A percentile compares a stretch with the other conserved stretches of the same genome.
Conservation (phyloP, 352 stramenopile genomes). For the Globisporangium polare region DNA sequence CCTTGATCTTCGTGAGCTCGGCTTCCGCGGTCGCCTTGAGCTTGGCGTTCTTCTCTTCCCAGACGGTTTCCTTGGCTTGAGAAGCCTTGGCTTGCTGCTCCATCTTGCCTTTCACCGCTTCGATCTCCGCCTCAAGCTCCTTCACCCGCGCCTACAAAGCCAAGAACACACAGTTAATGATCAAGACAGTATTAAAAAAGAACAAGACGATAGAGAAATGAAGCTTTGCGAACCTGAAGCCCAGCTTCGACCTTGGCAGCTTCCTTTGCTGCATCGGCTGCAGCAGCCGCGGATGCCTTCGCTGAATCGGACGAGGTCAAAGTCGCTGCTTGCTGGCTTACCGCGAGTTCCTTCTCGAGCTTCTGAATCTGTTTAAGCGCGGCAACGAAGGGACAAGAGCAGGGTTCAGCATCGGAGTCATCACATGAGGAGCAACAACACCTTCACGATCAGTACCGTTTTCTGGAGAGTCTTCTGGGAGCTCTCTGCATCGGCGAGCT, state of each 20-base stretch:
- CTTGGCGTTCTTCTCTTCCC: slow-evolving; percentile 69
- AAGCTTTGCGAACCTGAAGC: slow-evolving; percentile 23
- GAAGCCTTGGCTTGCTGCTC: slow-evolving; percentile 49
- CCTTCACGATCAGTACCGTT: slow-evolving; percentile 29
- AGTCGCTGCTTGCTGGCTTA: slow-evolving; percentile 21
- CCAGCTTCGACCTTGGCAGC: slow-evolving; percentile 30
- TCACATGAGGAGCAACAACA: not conserved
- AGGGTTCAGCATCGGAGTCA: not conserved
- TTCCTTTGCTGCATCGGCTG: slow-evolving; percentile 15
- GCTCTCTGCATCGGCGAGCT: slow-evolving; percentile 36
- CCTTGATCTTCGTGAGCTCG: slow-evolving; percentile 82
- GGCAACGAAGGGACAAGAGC: not conserved
- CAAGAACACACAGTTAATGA: not conserved
- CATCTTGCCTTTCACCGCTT: slow-evolving; percentile 34
- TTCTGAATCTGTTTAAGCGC: slow-evolving; percentile 38
- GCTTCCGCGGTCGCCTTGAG: slow-evolving; percentile 70
- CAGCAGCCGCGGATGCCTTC: slow-evolving; percentile 17
- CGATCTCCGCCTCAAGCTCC: slow-evolving; percentile 31
- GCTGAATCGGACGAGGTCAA: slow-evolving; percentile 29
- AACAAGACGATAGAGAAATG: not conserved
- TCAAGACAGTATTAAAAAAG: not conserved
- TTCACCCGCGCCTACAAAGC: slow-evolving; percentile 30
- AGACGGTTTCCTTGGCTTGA: slow-evolving; percentile 42
- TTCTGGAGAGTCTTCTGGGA: slow-evolving; percentile 37
- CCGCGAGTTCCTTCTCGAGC: slow-evolving; percentile 53